phyloP scores from a whole-genome alignment of 75 land plant species.

The Pinus albicaulis region DNA sequence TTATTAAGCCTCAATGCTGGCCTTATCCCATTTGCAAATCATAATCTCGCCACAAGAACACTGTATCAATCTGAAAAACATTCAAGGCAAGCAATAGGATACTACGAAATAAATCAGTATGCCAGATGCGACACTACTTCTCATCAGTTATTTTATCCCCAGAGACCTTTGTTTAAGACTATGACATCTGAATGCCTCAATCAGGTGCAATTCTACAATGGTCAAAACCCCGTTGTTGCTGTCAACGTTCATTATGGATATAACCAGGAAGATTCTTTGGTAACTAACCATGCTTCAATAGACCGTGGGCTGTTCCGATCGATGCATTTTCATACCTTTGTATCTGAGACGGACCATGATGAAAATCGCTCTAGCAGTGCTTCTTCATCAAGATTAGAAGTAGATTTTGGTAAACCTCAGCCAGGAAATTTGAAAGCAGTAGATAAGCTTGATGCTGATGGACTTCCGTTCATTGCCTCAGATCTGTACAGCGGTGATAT shows the following conservation, averaged over 20 bases:
- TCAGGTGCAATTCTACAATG: slow-evolving; percentile 71
- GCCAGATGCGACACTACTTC: slow-evolving; percentile 68
- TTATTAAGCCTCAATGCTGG: slow-evolving; percentile 79
- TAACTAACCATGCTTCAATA: slow-evolving; percentile 78
- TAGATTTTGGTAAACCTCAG: slow-evolving; percentile 66
- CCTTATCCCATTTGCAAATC: slow-evolving; percentile 89
- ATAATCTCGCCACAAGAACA: slow-evolving; percentile 73
- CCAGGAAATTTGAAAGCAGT: slow-evolving; percentile 41
- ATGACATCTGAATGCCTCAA: slow-evolving; percentile 55
- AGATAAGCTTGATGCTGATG: slow-evolving; percentile 86
- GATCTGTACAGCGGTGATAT: slow-evolving; percentile 61
- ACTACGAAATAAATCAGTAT: slow-evolving; percentile 60
- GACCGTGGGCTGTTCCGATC: slow-evolving; percentile 90
- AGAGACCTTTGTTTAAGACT: slow-evolving; percentile 77
- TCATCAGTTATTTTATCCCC: slow-evolving; percentile 85
- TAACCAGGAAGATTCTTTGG: slow-evolving; percentile 96
- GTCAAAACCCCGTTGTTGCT: slow-evolving; percentile 87
- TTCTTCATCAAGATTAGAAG: slow-evolving; percentile 10
- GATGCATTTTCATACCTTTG: slow-evolving; percentile 66
- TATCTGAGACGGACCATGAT: slow-evolving; percentile 60
- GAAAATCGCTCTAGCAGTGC: neutral
- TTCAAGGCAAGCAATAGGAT: slow-evolving; percentile 91
- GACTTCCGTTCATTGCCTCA: slow-evolving; percentile 77
- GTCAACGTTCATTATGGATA: slow-evolving; percentile 81
- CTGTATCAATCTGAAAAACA: slow-evolving; percentile 86